A percentile compares a stretch with the other conserved stretches of the same genome.
Evolutionary conservation across 2,329 filamentous ascomycete species (phyloP).

Genomic region (Xylariales sp.): DNA sequence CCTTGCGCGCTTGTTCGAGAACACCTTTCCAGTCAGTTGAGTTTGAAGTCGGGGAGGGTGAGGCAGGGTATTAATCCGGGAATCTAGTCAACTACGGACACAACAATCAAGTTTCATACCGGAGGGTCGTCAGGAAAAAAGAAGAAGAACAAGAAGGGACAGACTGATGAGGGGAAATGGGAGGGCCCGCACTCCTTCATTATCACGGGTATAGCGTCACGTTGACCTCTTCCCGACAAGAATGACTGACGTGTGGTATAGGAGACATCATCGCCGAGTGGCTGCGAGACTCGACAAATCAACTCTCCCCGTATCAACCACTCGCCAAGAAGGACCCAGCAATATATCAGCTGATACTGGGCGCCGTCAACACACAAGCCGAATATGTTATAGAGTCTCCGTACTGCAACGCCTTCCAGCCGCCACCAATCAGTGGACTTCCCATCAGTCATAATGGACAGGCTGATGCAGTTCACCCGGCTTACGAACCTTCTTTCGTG

Average conservation of each 20-base stretch:
- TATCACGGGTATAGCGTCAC: slow-evolving; percentile 67
- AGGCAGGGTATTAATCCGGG: background rate
- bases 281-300: slow-evolving; percentile 90
- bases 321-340: slow-evolving; percentile 76
- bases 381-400: slow-evolving; percentile 93
- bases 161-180: slow-evolving; percentile 62
- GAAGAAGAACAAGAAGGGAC: slow-evolving; percentile 34
- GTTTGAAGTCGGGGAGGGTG: no score
- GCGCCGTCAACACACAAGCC: slow-evolving; percentile 92
- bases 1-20: slow-evolving; percentile 88
- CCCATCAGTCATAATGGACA: slow-evolving; percentile 71
- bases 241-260: slow-evolving; percentile 8
- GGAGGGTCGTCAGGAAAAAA: slow-evolving; percentile 45
- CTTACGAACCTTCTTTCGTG: slow-evolving; percentile 77
- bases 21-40: slow-evolving; percentile 66
- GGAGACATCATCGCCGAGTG: slow-evolving; percentile 86
- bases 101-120: slow-evolving; percentile 82
- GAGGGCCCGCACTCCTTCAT: slow-evolving; percentile 85
- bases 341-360: slow-evolving; percentile 76
- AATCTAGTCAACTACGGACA: slow-evolving; percentile 70
- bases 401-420: slow-evolving; percentile 98
- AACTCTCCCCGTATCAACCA: slow-evolving; percentile 82
- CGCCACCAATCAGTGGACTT: slow-evolving; percentile 77
- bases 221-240: background rate
- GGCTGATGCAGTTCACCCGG: slow-evolving; percentile 77